phyloP scores from a whole-genome alignment of 2,329 filamentous ascomycete species.

The Magnaporthales sp. region DNA sequence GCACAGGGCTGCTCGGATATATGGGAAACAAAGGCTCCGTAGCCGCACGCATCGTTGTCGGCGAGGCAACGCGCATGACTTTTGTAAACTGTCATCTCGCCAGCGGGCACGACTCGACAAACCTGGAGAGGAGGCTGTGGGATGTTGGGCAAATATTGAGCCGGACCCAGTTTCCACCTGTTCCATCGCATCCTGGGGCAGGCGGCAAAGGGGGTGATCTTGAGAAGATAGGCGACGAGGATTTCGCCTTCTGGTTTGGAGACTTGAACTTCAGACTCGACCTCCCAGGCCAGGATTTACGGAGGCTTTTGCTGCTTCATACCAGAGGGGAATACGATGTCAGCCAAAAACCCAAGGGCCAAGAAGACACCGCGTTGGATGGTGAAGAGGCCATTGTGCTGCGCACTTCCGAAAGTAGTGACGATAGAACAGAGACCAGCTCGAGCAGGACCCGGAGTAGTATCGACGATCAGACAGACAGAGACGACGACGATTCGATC shows the following conservation, averaged over 20 bases:
- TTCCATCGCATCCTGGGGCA: constrained; percentile 52
- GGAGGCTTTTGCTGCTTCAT: constrained; percentile 74
- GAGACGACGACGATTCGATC: constrained; percentile 29
- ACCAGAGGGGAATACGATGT: constrained; percentile 68
- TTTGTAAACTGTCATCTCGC: constrained; percentile 91
- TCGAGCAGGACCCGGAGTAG: constrained; percentile 13
- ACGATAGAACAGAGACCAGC: constrained; percentile 33
- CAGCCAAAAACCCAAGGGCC: constrained; percentile 23
- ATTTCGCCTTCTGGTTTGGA: constrained; percentile 93
- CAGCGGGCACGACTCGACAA: constrained; percentile 70
- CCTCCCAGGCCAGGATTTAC: constrained; percentile 83
- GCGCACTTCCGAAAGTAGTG: constrained; percentile 30
- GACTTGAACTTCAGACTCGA: constrained; percentile 93
- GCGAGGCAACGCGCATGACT: constrained; percentile 79
- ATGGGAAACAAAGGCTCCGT: constrained; percentile 96
- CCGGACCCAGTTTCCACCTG: constrained; percentile 70
- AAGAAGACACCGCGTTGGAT: constrained; percentile 28
- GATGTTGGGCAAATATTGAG: constrained; percentile 71
- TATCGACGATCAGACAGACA: constrained; percentile 17
- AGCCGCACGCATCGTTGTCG: constrained; percentile 70
- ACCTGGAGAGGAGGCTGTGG: constrained; percentile 81
- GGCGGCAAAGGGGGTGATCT: constrained; percentile 47
- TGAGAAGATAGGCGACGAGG: constrained; percentile 75
- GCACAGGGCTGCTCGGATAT: constrained; percentile 85
- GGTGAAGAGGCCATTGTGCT: constrained; percentile 44